Evolutionary conservation across 2,329 filamentous ascomycete species (phyloP).

Genomic region (Penicillium sp.): DNA sequence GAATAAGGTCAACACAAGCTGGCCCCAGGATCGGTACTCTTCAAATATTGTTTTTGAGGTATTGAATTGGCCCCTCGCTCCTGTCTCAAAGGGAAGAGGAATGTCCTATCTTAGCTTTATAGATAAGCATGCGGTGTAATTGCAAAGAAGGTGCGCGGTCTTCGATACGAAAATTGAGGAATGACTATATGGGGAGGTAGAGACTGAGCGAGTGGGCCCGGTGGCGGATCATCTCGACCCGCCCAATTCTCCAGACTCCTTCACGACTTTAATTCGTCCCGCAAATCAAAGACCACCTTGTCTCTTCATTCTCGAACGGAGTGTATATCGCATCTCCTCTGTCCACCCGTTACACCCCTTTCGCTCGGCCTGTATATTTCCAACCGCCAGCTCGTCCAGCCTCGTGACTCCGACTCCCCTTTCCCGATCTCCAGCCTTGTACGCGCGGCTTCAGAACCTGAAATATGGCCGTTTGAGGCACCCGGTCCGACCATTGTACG

Average conservation of each 20-base stretch:
- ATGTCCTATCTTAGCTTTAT: background rate
- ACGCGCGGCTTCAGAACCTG: slow-evolving; percentile 10
- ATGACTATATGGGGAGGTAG: slow-evolving; percentile 5
- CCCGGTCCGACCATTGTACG: background rate
- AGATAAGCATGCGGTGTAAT: background rate
- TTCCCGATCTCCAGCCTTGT: slow-evolving; percentile 5
- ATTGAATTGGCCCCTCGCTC: too few relatives aligned
- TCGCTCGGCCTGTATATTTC: background rate
- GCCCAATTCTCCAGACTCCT: slow-evolving; percentile 18
- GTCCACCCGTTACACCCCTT: background rate
- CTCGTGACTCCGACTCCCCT: slow-evolving; percentile 3
- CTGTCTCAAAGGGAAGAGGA: too few relatives aligned
- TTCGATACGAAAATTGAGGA: background rate
- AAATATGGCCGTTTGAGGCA: slow-evolving; percentile 17
- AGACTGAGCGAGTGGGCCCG: slow-evolving; percentile 11
- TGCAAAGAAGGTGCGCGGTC: background rate
- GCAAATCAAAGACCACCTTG: background rate
- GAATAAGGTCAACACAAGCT: too few relatives aligned
- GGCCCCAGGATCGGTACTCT: too few relatives aligned
- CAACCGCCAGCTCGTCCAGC: background rate
- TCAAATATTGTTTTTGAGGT: too few relatives aligned
- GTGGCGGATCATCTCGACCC: slow-evolving; percentile 26
- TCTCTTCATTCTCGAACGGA: background rate
- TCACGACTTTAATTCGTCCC: slow-evolving; percentile 3
- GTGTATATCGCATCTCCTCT: background rate